phyloP scores from a whole-genome alignment of 768 basidiomycete genomes.

The Pleurotus platypus region DNA sequence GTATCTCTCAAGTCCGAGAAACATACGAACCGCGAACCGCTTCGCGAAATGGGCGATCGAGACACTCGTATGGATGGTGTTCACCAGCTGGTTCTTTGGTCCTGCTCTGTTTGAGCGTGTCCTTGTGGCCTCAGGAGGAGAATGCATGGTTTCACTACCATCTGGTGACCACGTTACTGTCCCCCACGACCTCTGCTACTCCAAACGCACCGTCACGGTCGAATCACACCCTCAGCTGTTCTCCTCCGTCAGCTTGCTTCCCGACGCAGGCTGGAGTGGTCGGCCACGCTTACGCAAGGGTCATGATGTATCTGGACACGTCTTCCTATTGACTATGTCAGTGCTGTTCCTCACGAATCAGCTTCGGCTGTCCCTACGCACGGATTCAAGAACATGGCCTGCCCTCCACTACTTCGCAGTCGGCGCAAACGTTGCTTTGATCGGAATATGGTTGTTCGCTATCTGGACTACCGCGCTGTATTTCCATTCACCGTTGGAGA shows the following conservation, averaged over 20 bases:
- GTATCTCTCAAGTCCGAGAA: slow-evolving; percentile 54
- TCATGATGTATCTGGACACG: slow-evolving; percentile 92
- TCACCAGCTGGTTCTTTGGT: slow-evolving; percentile 88
- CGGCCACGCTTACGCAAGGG: slow-evolving; percentile 70
- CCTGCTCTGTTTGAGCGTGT: slow-evolving; percentile 72
- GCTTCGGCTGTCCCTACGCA: slow-evolving; percentile 51
- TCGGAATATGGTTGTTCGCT: slow-evolving; percentile 72
- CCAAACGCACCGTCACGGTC: slow-evolving; percentile 47
- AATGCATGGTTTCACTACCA: slow-evolving; percentile 68
- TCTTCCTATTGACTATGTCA: slow-evolving; percentile 84
- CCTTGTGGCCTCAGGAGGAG: slow-evolving; percentile 63
- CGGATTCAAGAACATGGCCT: slow-evolving; percentile 30
- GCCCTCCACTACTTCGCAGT: slow-evolving; percentile 46
- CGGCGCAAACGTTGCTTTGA: slow-evolving; percentile 37
- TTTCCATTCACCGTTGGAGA: slow-evolving; percentile 89
- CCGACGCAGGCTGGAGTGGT: slow-evolving; percentile 35
- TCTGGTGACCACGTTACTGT: slow-evolving; percentile 49
- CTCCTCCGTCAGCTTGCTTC: slow-evolving; percentile 30
- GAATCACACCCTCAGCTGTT: slow-evolving; percentile 65
- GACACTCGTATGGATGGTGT: slow-evolving; percentile 66
- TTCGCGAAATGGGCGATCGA: slow-evolving; percentile 52
- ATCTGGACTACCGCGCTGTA: slow-evolving; percentile 80
- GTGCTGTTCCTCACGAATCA: slow-evolving; percentile 78
- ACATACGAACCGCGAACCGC: slow-evolving; percentile 35
- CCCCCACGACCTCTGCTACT: slow-evolving; percentile 55